Conservation (phyloP, 2,329 filamentous ascomycete species). For the Ascocoryne sarcoides region DNA sequence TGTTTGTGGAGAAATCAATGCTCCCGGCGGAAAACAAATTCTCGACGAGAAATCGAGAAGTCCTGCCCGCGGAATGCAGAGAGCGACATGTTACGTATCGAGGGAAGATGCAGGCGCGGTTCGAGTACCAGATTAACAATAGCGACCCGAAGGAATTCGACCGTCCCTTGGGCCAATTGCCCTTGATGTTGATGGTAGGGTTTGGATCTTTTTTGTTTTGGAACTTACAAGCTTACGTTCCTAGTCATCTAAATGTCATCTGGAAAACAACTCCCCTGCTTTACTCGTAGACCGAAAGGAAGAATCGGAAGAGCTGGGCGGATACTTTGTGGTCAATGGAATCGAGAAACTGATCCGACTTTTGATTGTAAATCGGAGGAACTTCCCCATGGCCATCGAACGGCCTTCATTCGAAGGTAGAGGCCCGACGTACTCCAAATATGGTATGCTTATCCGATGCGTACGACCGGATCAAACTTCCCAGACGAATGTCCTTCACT, state of each 20-base stretch:
- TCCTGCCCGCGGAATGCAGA: slow-evolving; percentile 86
- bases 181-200: slow-evolving; percentile 80
- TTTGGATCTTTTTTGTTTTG: background rate
- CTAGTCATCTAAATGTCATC: slow-evolving; percentile 81
- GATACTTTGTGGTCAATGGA: slow-evolving; percentile 96
- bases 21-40: slow-evolving; percentile 78
- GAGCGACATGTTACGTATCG: slow-evolving; percentile 89
- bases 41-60: slow-evolving; percentile 68
- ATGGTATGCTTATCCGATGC: slow-evolving; percentile 82
- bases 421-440: slow-evolving; percentile 79
- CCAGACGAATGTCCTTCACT: slow-evolving; percentile 94
- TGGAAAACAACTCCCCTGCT: slow-evolving; percentile 76
- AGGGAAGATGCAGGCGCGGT: slow-evolving; percentile 71
- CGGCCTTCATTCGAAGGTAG: slow-evolving; percentile 84
- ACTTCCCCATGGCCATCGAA: slow-evolving; percentile 91
- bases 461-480: slow-evolving; percentile 96
- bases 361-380: slow-evolving; percentile 80
- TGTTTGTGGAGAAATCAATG: slow-evolving; percentile 73
- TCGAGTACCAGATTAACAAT: slow-evolving; percentile 83
- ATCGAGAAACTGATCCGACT: slow-evolving; percentile 95
- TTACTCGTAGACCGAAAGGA: slow-evolving; percentile 81
- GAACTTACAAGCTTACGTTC: slow-evolving; percentile 22
- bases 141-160: slow-evolving; percentile 75
- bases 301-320: slow-evolving; percentile 90
- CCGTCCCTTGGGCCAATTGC: slow-evolving; percentile 79